Percentiles rank a stretch among this genome's conserved stretches.
These are phyloP conservation scores for Leucosporidium scottii DNA, from an alignment of 768 basidiomycete species.

Conservation along the genomic window DNA sequence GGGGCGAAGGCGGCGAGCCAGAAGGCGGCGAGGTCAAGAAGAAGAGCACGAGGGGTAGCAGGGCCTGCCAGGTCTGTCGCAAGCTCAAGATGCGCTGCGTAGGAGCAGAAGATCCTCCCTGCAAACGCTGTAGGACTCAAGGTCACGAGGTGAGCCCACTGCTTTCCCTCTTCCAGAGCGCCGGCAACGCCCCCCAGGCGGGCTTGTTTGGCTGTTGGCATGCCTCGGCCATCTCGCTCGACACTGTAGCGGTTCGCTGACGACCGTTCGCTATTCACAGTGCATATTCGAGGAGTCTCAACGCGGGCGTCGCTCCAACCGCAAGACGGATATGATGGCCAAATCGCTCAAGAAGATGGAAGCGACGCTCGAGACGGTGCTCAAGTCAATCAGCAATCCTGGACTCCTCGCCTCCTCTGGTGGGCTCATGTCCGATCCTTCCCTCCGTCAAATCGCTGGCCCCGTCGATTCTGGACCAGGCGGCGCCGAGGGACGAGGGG, in stretches of 20 bases:
- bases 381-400: conserved; percentile 57
- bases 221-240: neutral
- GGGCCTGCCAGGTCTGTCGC: conserved; percentile 85
- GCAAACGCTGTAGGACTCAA: conserved; percentile 63
- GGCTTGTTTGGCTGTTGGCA: too few relatives aligned
- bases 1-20: neutral
- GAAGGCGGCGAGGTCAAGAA: conserved; percentile 26
- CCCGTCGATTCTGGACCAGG: conserved; percentile 22
- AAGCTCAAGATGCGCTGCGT: conserved; percentile 52
- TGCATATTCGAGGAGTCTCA: conserved; percentile 97
- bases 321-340: conserved; percentile 38
- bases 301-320: conserved; percentile 56
- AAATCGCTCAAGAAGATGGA: conserved; percentile 81
- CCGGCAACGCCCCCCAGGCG: too few relatives aligned
- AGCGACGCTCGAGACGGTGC: conserved; percentile 80
- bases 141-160: conserved; percentile 50
- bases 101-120: conserved; percentile 66
- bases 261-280: neutral
- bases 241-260: too few relatives aligned
- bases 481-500: conserved; percentile 22
- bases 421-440: conserved; percentile 21
- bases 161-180: too few relatives aligned
- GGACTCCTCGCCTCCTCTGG: conserved; percentile 28
- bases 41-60: conserved; percentile 42
- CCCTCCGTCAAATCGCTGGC: neutral